Evolutionary conservation across 768 basidiomycete genomes (phyloP), one percentile per base, ranked within the genome.

Genomic region (Russula sp.): DNA sequence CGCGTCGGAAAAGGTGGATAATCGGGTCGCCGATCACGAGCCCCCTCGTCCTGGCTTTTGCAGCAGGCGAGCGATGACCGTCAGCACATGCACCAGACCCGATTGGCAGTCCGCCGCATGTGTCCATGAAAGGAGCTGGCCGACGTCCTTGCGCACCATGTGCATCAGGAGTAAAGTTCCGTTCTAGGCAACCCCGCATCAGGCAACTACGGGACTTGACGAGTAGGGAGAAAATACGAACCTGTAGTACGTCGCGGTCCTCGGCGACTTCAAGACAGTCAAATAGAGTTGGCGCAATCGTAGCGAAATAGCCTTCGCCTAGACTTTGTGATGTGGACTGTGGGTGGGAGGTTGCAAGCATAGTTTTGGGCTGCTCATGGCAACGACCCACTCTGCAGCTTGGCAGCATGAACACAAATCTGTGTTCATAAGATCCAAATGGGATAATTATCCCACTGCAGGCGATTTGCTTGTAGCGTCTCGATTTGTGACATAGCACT

Each of bases 11-110:
- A 29, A 98, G 77, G 68, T 98, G 94, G 66, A 98, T 90, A 70
- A 99, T 90, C 46, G 98, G 78, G 69, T 98, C 96, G 20, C 97
- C 97, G 50, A 98, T 88, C 56, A 90, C 88, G 22, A 98, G 81
- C 10, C 95, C 96, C 88, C 73, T 99, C 97, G 64, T 93, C 90
- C 65, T 90, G 84, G 62, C n/a, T n/a, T n/a, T n/a, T n/a, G n/a
- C n/a, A n/a, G n/a, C n/a, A n/a, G n/a, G n/a, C n/a, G n/a, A n/a
- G n/a, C n/a, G n/a, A n/a, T n/a, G n/a, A n/a, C n/a, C n/a, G n/a
- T n/a, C n/a, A n/a, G n/a, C n/a, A n/a, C 80, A 61, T 85, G 79
- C 39, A 87, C 83, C 10, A 98, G 81, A 14, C 96, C 96, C 32
- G 81, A 81, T 64, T 84, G 81, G 22, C 89, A 87, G 48, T 78